phyloP scores from a whole-genome alignment of 768 basidiomycete genomes.

The Tylopilus sp. region DNA sequence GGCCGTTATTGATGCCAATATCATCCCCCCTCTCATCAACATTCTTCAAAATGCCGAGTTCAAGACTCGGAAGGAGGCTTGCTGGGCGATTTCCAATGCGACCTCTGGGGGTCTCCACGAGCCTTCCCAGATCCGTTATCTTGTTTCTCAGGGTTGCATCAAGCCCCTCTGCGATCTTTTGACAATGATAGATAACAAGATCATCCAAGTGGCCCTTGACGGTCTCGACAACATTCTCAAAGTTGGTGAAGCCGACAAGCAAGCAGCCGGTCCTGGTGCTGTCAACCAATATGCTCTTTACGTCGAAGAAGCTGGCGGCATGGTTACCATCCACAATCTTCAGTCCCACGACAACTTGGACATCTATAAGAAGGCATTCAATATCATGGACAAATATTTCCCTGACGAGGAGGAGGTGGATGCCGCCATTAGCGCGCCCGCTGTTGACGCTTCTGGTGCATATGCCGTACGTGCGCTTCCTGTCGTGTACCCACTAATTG shows the following conservation, averaged over 20 bases:
- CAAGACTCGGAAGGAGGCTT: conserved; percentile 99
- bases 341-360: conserved; percentile 99
- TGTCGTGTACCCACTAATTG: neutral
- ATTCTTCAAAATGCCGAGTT: conserved; percentile 97
- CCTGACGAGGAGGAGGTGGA: conserved; percentile 95
- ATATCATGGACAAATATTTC: conserved; percentile 98
- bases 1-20: conserved; percentile 95
- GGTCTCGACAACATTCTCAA: conserved; percentile 98
- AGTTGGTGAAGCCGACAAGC: conserved; percentile 94
- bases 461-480: conserved; percentile 56
- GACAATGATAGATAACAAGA: conserved; percentile 99
- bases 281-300: conserved; percentile 91
- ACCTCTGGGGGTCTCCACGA: conserved; percentile 97
- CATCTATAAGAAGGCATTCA: conserved; percentile 99
- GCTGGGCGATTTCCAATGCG: conserved; percentile 99
- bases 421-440: conserved; percentile 73
- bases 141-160: conserved; percentile 96
- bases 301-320: conserved; percentile 98
- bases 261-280: conserved; percentile 73
- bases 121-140: conserved; percentile 95
- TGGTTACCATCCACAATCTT: conserved; percentile 98
- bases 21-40: conserved; percentile 97
- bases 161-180: conserved; percentile 97
- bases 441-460: conserved; percentile 67
- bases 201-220: conserved; percentile 96